phyloP scores from a whole-genome alignment of 2,329 filamentous ascomycete genomes.

The Emmonsia crescens region DNA sequence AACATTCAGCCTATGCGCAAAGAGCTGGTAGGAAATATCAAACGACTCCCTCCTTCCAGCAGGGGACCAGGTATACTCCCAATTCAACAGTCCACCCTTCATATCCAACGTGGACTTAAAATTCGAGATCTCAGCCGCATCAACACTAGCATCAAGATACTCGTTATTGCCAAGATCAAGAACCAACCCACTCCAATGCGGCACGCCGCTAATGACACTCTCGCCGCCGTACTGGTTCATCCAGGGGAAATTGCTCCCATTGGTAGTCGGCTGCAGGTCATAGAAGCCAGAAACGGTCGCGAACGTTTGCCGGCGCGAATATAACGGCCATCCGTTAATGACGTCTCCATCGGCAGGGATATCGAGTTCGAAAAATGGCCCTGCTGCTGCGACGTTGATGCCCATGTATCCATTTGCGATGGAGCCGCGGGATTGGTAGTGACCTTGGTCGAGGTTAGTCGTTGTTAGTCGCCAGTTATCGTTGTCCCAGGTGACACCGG shows the following conservation, averaged over 20 bases:
- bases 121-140: constrained; percentile 46
- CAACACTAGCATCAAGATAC: constrained; percentile 51
- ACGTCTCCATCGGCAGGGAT: constrained; percentile 39
- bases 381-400: constrained; percentile 51
- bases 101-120: constrained; percentile 54
- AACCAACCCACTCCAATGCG: constrained; percentile 54
- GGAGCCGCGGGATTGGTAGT: constrained; percentile 50
- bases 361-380: constrained; percentile 54
- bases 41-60: constrained; percentile 37
- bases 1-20: constrained; percentile 52
- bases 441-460: constrained; percentile 43
- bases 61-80: constrained; percentile 58
- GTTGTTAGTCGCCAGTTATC: constrained; percentile 47
- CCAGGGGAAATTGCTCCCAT: constrained; percentile 56
- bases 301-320: constrained; percentile 52
- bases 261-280: constrained; percentile 48
- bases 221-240: constrained; percentile 59
- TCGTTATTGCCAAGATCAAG: constrained; percentile 44
- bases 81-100: constrained; percentile 51
- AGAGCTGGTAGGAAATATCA: constrained; percentile 53
- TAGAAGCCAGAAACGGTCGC: constrained; percentile 59
- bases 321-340: constrained; percentile 58
- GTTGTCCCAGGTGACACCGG: constrained; percentile 49
- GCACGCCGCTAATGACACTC: constrained; percentile 59
- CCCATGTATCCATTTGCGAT: constrained; percentile 56